Evolutionary conservation across 2,329 filamentous ascomycete genomes (phyloP).

Genomic region (Pestalotiopsis sp.): DNA sequence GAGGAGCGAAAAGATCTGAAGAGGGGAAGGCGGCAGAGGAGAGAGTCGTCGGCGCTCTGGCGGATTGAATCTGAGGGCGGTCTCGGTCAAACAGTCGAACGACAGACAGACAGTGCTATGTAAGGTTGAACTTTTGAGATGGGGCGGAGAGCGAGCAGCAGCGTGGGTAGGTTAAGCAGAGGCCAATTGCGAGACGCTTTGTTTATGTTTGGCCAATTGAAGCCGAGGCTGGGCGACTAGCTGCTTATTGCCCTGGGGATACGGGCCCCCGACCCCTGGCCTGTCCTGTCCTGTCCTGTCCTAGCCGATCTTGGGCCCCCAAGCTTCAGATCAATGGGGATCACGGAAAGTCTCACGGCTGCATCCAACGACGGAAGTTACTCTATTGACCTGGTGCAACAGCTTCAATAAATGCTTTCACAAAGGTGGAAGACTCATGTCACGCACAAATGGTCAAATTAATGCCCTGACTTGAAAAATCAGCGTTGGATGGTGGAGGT

Average conservation of each 20-base stretch:
- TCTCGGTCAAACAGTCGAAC: background rate
- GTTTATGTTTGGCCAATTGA: conserved; percentile 15
- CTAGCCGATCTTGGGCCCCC: background rate
- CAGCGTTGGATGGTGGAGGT: background rate
- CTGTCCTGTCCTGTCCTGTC: background rate
- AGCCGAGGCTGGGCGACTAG: conserved; percentile 11
- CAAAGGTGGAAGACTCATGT: too few species aligned
- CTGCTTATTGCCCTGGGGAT: background rate
- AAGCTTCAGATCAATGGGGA: background rate
- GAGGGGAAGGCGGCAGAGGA: background rate
- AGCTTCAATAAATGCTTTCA: too few species aligned
- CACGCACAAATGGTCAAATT: too few species aligned
- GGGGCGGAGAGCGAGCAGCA: conserved; percentile 1
- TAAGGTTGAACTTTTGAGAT: conserved; percentile 6
- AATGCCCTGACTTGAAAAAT: too few species aligned
- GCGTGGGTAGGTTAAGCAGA: background rate
- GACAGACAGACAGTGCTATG: background rate
- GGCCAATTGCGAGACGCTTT: conserved; percentile 10
- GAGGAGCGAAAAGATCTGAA: background rate
- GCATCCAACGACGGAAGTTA: background rate
- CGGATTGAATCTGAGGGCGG: background rate
- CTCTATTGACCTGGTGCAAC: background rate
- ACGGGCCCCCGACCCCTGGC: background rate
- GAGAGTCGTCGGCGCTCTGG: background rate
- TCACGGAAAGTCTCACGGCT: background rate